Conservation (phyloP, 2,329 filamentous ascomycete species). For the Trichoderma semiorbis region DNA sequence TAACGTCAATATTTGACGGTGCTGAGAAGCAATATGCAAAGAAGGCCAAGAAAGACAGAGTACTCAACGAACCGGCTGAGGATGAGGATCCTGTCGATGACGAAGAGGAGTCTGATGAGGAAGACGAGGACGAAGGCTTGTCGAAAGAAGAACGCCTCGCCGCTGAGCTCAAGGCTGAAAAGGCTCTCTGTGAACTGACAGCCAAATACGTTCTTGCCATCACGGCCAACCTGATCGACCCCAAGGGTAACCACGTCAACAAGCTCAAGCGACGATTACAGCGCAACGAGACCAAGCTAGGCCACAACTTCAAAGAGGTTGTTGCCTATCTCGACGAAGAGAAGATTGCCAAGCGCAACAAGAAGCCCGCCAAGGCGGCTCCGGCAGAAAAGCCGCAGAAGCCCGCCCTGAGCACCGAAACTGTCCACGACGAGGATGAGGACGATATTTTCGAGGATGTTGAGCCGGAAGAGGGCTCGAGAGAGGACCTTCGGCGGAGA, state of each 20-base stretch:
- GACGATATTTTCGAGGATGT: slow-evolving; percentile 45
- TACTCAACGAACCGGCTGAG: slow-evolving; percentile 61
- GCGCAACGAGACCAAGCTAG: slow-evolving; percentile 76
- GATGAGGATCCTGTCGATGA: slow-evolving; percentile 71
- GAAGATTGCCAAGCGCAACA: slow-evolving; percentile 48
- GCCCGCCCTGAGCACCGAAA: slow-evolving; percentile 40
- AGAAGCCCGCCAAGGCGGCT: slow-evolving; percentile 32
- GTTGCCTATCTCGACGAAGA: slow-evolving; percentile 73
- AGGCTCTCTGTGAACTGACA: slow-evolving; percentile 79
- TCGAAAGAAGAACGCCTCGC: slow-evolving; percentile 58
- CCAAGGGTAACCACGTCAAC: slow-evolving; percentile 54
- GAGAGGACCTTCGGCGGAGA: slow-evolving; percentile 53
- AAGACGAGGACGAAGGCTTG: slow-evolving; percentile 52
- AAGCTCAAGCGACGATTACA: slow-evolving; percentile 68
- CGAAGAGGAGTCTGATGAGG: slow-evolving; percentile 49
- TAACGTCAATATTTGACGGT: slow-evolving; percentile 73
- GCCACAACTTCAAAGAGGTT: slow-evolving; percentile 81
- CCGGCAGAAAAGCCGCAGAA: slow-evolving; percentile 32
- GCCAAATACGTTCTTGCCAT: slow-evolving; percentile 81
- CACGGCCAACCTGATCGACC: slow-evolving; percentile 70
- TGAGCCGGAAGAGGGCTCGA: slow-evolving; percentile 56
- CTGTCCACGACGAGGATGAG: slow-evolving; percentile 40
- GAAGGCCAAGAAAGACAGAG: slow-evolving; percentile 53
- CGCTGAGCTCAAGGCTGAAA: slow-evolving; percentile 72
- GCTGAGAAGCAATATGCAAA: slow-evolving; percentile 77